Conservation (phyloP, 2,329 filamentous ascomycete genomes). For the Cordyceps javanica region DNA sequence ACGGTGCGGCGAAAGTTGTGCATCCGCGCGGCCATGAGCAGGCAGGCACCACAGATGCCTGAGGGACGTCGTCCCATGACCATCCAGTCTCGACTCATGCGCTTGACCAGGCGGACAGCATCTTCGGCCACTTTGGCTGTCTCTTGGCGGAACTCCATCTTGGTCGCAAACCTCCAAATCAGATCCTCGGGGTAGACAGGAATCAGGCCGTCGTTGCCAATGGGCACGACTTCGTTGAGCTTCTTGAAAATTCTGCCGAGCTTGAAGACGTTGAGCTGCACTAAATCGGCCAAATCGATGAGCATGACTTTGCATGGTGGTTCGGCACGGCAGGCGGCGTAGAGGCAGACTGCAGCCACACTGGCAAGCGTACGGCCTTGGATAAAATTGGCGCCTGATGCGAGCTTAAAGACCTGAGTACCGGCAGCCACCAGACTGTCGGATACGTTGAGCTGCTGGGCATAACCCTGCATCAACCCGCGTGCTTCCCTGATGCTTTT, state of each 20-base stretch:
- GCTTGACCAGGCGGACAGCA: slow-evolving; percentile 77
- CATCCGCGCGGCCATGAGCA: slow-evolving; percentile 93
- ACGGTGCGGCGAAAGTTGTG: slow-evolving; percentile 94
- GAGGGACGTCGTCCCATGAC: slow-evolving; percentile 87
- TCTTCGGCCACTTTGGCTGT: slow-evolving; percentile 83
- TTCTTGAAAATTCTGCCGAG: slow-evolving; percentile 86
- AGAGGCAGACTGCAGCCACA: slow-evolving; percentile 86
- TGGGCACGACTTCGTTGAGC: slow-evolving; percentile 64
- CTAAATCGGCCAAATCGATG: slow-evolving; percentile 87
- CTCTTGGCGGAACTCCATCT: slow-evolving; percentile 81
- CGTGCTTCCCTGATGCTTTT: slow-evolving; percentile 53
- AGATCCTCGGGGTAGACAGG: slow-evolving; percentile 82
- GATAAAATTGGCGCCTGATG: slow-evolving; percentile 68
- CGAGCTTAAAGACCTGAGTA: slow-evolving; percentile 69
- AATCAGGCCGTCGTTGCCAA: slow-evolving; percentile 58
- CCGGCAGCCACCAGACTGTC: slow-evolving; percentile 60
- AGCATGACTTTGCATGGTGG: slow-evolving; percentile 81
- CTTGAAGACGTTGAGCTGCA: slow-evolving; percentile 82
- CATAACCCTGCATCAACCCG: slow-evolving; percentile 57
- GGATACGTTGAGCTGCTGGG: slow-evolving; percentile 51
- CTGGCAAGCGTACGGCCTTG: slow-evolving; percentile 80
- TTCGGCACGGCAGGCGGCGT: slow-evolving; percentile 76
- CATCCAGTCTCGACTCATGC: slow-evolving; percentile 98
- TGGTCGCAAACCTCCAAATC: slow-evolving; percentile 83
- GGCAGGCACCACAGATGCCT: slow-evolving; percentile 87